Evolutionary conservation across 768 basidiomycete genomes (phyloP).

Genomic region (Macrolepiota albuminosa): DNA sequence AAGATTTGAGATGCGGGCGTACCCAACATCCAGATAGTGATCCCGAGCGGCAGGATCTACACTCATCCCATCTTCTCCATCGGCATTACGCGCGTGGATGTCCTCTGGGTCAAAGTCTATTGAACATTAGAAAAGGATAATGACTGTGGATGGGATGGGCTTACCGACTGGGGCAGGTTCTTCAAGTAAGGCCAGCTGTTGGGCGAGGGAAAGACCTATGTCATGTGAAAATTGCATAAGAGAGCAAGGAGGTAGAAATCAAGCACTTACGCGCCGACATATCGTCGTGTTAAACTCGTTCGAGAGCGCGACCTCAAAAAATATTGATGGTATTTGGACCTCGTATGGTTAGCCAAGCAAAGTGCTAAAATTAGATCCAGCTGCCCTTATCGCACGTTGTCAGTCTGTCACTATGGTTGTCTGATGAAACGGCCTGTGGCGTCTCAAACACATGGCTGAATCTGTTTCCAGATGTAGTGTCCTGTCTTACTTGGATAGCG

Average conservation of each 20-base stretch:
- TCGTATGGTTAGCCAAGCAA: background rate
- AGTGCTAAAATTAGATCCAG: background rate
- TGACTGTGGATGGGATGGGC: constrained; percentile 13
- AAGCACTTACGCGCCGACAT: constrained; percentile 13
- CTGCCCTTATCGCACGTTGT: background rate
- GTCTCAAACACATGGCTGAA: background rate
- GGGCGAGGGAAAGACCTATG: constrained; percentile 54
- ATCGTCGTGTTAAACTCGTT: background rate
- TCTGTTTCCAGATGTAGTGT: background rate
- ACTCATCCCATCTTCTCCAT: constrained; percentile 34
- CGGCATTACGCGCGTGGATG: constrained; percentile 45
- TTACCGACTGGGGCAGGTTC: constrained; percentile 65
- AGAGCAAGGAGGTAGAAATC: background rate
- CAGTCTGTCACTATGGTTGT: background rate
- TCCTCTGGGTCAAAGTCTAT: constrained; percentile 78
- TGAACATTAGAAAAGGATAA: constrained; percentile 7
- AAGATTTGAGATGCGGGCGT: constrained; percentile 19
- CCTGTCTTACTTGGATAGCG: background rate
- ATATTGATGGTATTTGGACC: constrained; percentile 10
- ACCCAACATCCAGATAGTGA: constrained; percentile 89
- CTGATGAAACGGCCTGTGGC: background rate
- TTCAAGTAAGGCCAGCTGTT: constrained; percentile 81
- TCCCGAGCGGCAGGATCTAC: constrained; percentile 43
- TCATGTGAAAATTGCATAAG: background rate
- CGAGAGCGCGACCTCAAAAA: constrained; percentile 5